Conservation (phyloP, 441 rosid species). For the Populus trichocarpa region DNA sequence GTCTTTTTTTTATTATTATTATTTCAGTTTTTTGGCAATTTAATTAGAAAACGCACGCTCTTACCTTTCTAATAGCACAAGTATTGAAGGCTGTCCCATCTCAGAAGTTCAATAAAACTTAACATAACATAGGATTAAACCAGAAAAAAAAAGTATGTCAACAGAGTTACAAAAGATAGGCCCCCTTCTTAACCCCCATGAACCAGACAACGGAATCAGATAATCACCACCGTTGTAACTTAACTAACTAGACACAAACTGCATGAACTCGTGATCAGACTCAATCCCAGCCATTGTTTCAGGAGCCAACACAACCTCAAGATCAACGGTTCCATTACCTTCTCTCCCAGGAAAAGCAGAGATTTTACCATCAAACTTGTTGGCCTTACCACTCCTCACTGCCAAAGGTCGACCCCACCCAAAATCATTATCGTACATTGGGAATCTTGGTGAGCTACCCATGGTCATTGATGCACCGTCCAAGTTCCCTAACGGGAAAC, state of each 20-base stretch:
- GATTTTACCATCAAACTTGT: conserved; percentile 92
- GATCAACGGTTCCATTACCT: conserved; percentile 80
- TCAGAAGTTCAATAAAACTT: neutral
- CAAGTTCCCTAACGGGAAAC: conserved; percentile 79
- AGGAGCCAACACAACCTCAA: conserved; percentile 83
- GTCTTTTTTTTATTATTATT: no score
- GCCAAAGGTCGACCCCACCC: conserved; percentile 97
- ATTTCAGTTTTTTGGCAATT: neutral
- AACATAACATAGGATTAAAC: neutral
- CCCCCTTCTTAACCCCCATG: neutral
- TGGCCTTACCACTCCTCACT: conserved; percentile 81
- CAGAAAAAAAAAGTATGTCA: neutral
- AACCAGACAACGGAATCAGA: neutral
- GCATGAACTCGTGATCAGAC: conserved; percentile 79
- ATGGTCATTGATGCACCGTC: conserved; percentile 95
- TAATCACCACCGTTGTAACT: neutral
- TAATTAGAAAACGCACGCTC: neutral
- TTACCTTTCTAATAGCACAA: neutral
- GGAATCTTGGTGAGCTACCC: conserved; percentile 96
- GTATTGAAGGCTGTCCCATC: neutral
- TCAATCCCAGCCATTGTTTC: conserved; percentile 65
- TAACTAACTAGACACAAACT: conserved; percentile 44
- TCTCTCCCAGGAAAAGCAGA: conserved; percentile 90
- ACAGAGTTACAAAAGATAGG: neutral
- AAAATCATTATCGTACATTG: conserved; percentile 87